Conservation (phyloP, 2,329 filamentous ascomycete species). For the Septoria petroselini region DNA sequence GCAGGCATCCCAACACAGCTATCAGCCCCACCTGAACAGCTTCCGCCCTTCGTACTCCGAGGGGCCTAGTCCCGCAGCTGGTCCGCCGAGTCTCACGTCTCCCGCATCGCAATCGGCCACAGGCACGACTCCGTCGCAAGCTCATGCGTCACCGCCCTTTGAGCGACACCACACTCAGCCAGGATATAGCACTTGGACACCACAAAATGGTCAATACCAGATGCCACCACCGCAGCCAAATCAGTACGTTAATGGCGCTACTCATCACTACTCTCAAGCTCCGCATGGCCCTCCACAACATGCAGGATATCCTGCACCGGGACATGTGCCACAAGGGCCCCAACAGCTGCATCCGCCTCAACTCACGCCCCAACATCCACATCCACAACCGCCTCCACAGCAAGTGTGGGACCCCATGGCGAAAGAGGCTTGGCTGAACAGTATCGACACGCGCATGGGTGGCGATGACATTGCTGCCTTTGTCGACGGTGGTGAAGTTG, state of each 20-base stretch:
- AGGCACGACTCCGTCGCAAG: constrained; percentile 29
- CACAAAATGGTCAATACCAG: constrained; percentile 24
- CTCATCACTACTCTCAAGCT: constrained; percentile 17
- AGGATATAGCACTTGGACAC: constrained; percentile 26
- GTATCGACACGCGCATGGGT: constrained; percentile 39
- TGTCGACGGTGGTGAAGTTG: constrained; percentile 39
- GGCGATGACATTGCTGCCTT: constrained; percentile 44
- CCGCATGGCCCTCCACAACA: constrained; percentile 13
- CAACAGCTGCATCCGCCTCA: constrained; percentile 16
- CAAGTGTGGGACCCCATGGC: constrained; percentile 29
- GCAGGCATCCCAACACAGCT: constrained; percentile 3
- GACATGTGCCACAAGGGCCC: constrained; percentile 10
- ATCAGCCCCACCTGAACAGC: constrained; percentile 26
- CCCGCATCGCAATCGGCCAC: constrained; percentile 29
- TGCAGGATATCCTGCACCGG: constrained; percentile 18
- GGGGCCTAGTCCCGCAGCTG: constrained; percentile 21
- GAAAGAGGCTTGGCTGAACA: constrained; percentile 39
- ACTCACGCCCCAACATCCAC: constrained; percentile 13
- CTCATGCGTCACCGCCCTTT: constrained; percentile 29
- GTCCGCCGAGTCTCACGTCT: constrained; percentile 30
- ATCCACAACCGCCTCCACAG: constrained; percentile 10
- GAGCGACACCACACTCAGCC: constrained; percentile 21
- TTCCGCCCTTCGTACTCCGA: constrained; percentile 31
- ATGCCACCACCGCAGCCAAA: constrained; percentile 26
- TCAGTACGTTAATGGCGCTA: constrained; percentile 24